These are phyloP conservation scores for Inga oerstediana DNA, from an alignment of 306 rosid genomes.

Conservation along the genomic window DNA sequence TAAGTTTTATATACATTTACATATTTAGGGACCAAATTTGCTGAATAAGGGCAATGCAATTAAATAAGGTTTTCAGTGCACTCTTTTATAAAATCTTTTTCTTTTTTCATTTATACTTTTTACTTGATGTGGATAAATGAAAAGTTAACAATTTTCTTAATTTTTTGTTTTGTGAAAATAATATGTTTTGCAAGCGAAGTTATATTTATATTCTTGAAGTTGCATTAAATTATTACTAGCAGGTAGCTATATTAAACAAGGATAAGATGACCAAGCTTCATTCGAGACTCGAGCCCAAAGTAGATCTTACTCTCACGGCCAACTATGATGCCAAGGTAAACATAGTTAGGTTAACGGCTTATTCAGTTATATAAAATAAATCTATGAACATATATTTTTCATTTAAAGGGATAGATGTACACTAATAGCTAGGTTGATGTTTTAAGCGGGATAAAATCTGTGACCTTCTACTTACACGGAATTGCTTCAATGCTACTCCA, in stretches of 20 bases:
- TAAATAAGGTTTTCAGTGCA: background rate
- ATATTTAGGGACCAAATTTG: background rate
- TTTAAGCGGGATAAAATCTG: too few species aligned
- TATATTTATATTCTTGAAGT: background rate
- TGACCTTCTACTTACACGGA: background rate
- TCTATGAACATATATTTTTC: too few species aligned
- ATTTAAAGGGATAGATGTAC: too few species aligned
- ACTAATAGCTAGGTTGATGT: too few species aligned
- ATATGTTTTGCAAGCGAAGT: background rate
- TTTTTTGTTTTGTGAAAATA: background rate
- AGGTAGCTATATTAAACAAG: conserved; percentile 43
- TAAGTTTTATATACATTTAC: background rate
- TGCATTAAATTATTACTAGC: background rate
- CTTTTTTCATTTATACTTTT: background rate
- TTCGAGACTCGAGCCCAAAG: background rate
- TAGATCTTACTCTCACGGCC: conserved; percentile 36
- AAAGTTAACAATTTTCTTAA: background rate
- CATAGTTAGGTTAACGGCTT: background rate
- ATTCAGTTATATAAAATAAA: background rate
- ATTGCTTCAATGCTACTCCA: background rate
- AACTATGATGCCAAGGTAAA: conserved; percentile 45
- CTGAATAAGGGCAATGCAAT: background rate
- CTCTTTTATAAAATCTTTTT: background rate
- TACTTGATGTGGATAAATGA: background rate
- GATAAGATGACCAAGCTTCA: conserved; percentile 55